These are phyloP conservation scores for Claviceps africana DNA, from an alignment of 2,329 filamentous ascomycete species.

Conservation along the genomic window DNA sequence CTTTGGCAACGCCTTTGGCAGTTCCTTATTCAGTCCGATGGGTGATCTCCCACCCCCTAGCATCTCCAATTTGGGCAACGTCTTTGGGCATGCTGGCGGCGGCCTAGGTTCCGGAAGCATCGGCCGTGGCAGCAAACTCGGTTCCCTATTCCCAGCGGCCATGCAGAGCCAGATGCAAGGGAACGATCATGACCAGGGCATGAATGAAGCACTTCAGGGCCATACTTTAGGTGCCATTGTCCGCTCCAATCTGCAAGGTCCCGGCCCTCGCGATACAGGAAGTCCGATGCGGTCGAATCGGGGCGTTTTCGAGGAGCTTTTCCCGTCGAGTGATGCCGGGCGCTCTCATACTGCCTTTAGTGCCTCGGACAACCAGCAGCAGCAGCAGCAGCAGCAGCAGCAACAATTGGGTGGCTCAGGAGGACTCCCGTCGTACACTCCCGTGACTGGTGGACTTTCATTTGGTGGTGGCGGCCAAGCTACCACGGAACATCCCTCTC, in stretches of 20 bases:
- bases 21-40: slow-evolving; percentile 63
- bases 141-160: slow-evolving; percentile 71
- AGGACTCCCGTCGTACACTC: slow-evolving; percentile 22
- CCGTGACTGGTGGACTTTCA: slow-evolving; percentile 19
- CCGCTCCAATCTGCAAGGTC: slow-evolving; percentile 41
- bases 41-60: slow-evolving; percentile 67
- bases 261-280: slow-evolving; percentile 38
- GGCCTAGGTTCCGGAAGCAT: slow-evolving; percentile 49
- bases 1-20: slow-evolving; percentile 54
- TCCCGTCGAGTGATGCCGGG: slow-evolving; percentile 23
- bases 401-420: slow-evolving; percentile 17
- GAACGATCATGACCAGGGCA: slow-evolving; percentile 49
- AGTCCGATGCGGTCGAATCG: slow-evolving; percentile 43
- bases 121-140: slow-evolving; percentile 66
- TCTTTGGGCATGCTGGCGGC: slow-evolving; percentile 52
- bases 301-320: slow-evolving; percentile 42
- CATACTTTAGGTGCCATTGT: slow-evolving; percentile 56
- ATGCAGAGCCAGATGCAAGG: slow-evolving; percentile 86
- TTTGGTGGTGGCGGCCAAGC: slow-evolving; percentile 23
- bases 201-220: slow-evolving; percentile 41
- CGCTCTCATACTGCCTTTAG: slow-evolving; percentile 23
- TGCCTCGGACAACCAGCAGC: slow-evolving; percentile 23
- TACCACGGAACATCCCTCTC: slow-evolving; percentile 43
- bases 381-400: too few relatives aligned
- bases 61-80: slow-evolving; percentile 49